A percentile compares a stretch with the other conserved stretches of the same genome.
Evolutionary conservation across 176 grass and related monocot species (phyloP).

Genomic region (Pontederia paniculata): DNA sequence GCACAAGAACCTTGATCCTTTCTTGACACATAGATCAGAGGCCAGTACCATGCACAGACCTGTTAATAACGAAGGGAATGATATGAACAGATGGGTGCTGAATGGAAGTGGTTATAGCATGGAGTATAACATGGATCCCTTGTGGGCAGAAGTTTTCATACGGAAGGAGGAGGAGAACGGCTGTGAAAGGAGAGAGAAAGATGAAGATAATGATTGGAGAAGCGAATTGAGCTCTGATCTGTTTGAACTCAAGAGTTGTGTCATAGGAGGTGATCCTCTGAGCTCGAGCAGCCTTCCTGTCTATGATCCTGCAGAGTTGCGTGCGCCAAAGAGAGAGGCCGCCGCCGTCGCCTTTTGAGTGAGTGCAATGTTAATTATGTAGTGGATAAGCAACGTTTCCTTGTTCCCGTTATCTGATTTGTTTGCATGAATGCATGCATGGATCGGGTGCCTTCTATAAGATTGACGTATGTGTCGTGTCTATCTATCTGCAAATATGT

Average conservation of each 20-base stretch:
- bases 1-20: background rate
- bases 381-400: too few species aligned
- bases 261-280: too few species aligned
- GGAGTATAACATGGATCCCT: background rate
- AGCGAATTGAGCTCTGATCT: slow-evolving; percentile 14
- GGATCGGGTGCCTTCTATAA: too few species aligned
- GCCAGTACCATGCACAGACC: background rate
- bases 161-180: background rate
- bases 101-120: background rate
- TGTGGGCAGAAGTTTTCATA: background rate
- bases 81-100: background rate
- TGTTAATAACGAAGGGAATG: too few species aligned
- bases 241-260: slow-evolving; percentile 4
- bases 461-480: too few species aligned
- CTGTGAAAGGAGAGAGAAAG: too few species aligned
- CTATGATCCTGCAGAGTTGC: background rate
- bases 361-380: too few species aligned
- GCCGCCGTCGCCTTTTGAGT: background rate
- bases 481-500: too few species aligned
- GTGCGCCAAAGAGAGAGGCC: background rate
- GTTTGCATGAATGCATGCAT: too few species aligned
- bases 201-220: background rate
- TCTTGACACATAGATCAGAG: background rate
- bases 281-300: background rate
- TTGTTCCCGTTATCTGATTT: too few species aligned